phyloP scores from a whole-genome alignment of 75 land plant genomes.

The Picea glauca region DNA sequence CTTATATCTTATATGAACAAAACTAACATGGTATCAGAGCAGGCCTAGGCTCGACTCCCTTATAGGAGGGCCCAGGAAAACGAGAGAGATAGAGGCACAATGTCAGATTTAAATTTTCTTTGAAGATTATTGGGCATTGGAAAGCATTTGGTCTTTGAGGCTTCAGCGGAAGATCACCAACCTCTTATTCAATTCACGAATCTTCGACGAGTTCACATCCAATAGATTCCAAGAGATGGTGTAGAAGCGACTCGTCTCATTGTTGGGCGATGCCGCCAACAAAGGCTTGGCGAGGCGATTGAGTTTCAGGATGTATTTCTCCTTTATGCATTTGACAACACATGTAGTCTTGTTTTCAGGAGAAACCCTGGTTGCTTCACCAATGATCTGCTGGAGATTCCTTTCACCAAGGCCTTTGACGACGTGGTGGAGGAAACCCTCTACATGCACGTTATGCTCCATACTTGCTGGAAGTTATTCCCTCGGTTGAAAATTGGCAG shows the following conservation, averaged over 20 bases:
- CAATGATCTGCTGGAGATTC: background rate
- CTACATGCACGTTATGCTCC: slow-evolving; percentile 14
- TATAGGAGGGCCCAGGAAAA: too few relatives aligned
- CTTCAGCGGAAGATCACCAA: slow-evolving; percentile 17
- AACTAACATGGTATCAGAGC: too few relatives aligned
- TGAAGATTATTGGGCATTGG: too few relatives aligned
- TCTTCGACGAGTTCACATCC: slow-evolving; percentile 11
- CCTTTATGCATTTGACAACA: slow-evolving; percentile 29
- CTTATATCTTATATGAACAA: too few relatives aligned
- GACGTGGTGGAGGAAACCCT: slow-evolving; percentile 9
- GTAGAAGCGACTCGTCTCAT: background rate
- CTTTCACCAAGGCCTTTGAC: slow-evolving; percentile 18
- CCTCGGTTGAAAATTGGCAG: slow-evolving; percentile 8
- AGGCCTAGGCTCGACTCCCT: too few relatives aligned
- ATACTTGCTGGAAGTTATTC: slow-evolving; percentile 10
- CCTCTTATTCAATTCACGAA: background rate
- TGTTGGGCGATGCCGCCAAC: background rate
- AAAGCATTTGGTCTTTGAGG: slow-evolving; percentile 4
- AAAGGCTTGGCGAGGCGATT: too few relatives aligned
- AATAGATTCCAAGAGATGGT: background rate
- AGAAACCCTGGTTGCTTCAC: slow-evolving; percentile 16
- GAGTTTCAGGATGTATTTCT: slow-evolving; percentile 31
- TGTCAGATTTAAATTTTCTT: too few relatives aligned
- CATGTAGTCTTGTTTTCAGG: slow-evolving; percentile 21
- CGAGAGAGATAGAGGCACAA: too few relatives aligned